Percentiles rank a stretch among this genome's conserved stretches.
Conservation (phyloP, 345 rosid genomes). For the Murraya paniculata region DNA sequence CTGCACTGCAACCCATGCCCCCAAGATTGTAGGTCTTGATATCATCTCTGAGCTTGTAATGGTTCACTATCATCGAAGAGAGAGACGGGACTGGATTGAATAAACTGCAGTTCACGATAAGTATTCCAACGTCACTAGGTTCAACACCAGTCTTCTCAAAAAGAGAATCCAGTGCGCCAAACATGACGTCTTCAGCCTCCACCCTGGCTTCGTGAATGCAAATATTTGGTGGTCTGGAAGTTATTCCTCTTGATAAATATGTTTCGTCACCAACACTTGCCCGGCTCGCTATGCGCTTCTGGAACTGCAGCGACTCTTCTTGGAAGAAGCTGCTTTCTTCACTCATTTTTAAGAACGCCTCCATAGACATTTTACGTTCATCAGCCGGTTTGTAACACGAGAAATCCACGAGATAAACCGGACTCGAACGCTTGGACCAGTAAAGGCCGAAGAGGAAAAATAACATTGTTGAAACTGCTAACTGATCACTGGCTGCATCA, state of each 20-base stretch:
- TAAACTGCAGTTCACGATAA: constrained; percentile 78
- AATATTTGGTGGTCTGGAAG: constrained; percentile 56
- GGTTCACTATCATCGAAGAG: constrained; percentile 70
- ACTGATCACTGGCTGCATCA: constrained; percentile 34
- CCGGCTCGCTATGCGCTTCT: constrained; percentile 54
- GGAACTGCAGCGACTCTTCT: constrained; percentile 57
- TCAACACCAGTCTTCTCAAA: constrained; percentile 55
- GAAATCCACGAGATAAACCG: constrained; percentile 72
- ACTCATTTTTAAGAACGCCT: constrained; percentile 56
- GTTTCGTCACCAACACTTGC: constrained; percentile 76
- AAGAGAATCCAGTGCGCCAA: constrained; percentile 59
- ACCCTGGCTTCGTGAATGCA: constrained; percentile 66
- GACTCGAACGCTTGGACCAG: constrained; percentile 50
- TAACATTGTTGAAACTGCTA: constrained; percentile 35
- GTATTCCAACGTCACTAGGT: constrained; percentile 56
- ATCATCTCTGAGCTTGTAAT: constrained; percentile 58
- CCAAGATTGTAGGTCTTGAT: constrained; percentile 80
- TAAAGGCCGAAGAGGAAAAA: constrained; percentile 38
- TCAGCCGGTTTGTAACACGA: constrained; percentile 69
- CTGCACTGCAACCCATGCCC: constrained; percentile 95
- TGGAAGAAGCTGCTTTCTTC: constrained; percentile 48
- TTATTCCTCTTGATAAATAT: constrained; percentile 60
- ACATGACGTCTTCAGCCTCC: constrained; percentile 70
- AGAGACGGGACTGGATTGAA: constrained; percentile 80
- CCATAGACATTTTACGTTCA: constrained; percentile 47